phyloP scores from a whole-genome alignment of 129 eudicot species.

The Pseudognaphalium luteoalbum region DNA sequence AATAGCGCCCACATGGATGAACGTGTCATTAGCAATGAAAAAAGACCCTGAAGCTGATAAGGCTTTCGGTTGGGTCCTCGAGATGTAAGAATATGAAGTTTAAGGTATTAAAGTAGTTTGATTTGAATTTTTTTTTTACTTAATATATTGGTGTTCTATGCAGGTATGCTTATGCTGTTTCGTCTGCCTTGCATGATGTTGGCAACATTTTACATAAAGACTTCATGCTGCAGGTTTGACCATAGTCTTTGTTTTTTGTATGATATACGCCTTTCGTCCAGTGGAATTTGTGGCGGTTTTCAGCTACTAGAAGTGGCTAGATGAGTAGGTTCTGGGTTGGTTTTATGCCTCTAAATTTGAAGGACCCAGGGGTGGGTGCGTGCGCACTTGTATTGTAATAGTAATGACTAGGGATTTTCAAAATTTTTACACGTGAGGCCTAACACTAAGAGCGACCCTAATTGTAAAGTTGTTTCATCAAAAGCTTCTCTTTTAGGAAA shows the following conservation, averaged over 20 bases:
- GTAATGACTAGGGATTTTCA: too few species aligned
- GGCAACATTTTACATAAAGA: constrained; percentile 88
- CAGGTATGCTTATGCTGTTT: constrained; percentile 99
- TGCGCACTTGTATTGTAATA: too few species aligned
- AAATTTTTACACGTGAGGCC: too few species aligned
- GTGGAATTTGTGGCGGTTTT: not conserved
- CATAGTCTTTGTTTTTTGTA: not conserved
- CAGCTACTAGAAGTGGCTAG: not conserved
- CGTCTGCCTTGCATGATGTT: constrained; percentile 93
- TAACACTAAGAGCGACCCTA: too few species aligned
- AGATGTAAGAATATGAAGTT: constrained; percentile 57
- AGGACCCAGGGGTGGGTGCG: too few species aligned
- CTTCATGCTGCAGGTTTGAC: constrained; percentile 91
- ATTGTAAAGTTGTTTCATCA: too few species aligned
- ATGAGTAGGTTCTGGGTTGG: not conserved
- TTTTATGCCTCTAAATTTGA: too few species aligned
- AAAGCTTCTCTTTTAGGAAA: too few species aligned
- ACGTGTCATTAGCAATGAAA: constrained; percentile 93
- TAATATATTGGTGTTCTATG: constrained; percentile 4
- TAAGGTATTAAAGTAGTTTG: not conserved
- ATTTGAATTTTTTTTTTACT: not conserved
- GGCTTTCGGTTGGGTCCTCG: constrained; percentile 99
- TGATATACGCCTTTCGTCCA: not conserved
- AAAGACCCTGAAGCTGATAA: constrained; percentile 92
- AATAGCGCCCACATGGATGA: constrained; percentile 99